Conservation (phyloP, 2,329 filamentous ascomycete species). For the Colletotrichum sp. region DNA sequence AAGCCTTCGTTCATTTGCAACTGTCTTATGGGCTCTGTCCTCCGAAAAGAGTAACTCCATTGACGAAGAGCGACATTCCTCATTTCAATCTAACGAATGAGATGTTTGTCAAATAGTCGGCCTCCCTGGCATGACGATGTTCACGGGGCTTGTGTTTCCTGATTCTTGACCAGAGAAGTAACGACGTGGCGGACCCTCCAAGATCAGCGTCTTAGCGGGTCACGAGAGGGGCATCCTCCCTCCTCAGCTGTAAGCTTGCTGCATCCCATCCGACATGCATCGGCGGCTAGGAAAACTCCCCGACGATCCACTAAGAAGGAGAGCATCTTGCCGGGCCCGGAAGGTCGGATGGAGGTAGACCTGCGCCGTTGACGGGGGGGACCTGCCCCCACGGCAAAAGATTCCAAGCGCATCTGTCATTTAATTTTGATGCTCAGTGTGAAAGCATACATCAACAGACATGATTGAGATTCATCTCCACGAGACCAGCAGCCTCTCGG, state of each 20-base stretch:
- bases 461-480: not conserved
- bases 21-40: not conserved
- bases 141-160: not conserved
- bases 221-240: not conserved
- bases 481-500: not conserved
- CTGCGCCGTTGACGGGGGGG: not conserved
- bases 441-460: not conserved
- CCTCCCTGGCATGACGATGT: not conserved
- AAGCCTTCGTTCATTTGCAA: not conserved
- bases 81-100: not conserved
- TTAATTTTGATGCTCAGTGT: not conserved
- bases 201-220: constrained; percentile 4
- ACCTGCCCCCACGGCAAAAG: not conserved
- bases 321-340: not conserved
- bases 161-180: not conserved
- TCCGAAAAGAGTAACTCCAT: not conserved
- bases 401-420: not conserved
- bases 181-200: not conserved
- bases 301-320: not conserved
- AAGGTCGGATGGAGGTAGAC: not conserved
- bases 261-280: not conserved
- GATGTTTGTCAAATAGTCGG: not conserved
- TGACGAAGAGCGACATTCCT: not conserved
- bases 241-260: not conserved
- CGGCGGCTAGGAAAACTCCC: not conserved